Percentiles rank a stretch among this genome's conserved stretches.
Conservation (phyloP, 441 rosid species). For the Pelargonium fulgidum region DNA sequence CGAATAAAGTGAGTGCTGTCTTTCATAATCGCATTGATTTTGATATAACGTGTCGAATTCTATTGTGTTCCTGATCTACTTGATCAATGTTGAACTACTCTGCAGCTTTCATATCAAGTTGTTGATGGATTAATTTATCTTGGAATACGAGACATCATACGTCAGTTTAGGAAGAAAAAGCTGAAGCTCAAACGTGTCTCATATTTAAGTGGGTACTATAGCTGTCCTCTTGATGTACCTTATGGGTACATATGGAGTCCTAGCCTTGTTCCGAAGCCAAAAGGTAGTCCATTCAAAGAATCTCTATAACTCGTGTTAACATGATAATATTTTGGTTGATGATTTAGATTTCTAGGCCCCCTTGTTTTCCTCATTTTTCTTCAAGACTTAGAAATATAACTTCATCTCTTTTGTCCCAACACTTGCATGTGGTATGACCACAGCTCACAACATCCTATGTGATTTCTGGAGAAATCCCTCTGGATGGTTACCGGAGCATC, state of each 20-base stretch:
- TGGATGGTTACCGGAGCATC: too few species aligned
- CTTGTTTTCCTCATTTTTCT: too few species aligned
- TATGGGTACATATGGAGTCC: conserved; percentile 47
- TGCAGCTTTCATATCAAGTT: conserved; percentile 45
- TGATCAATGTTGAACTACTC: not conserved
- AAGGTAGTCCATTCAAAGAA: conserved; percentile 23
- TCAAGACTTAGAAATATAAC: too few species aligned
- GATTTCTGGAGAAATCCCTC: too few species aligned
- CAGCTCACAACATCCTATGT: too few species aligned
- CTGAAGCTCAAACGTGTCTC: conserved; percentile 35
- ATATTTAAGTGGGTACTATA: conserved; percentile 33
- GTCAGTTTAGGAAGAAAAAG: conserved; percentile 38
- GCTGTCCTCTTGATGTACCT: conserved; percentile 35
- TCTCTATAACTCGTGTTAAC: not conserved
- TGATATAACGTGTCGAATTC: not conserved
- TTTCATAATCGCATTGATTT: not conserved
- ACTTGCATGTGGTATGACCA: too few species aligned
- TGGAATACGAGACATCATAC: conserved; percentile 43
- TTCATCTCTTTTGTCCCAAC: too few species aligned
- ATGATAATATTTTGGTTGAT: too few species aligned
- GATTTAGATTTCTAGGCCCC: too few species aligned
- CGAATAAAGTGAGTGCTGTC: conserved; percentile 30
- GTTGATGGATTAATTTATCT: conserved; percentile 42
- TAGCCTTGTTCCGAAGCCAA: conserved; percentile 42
- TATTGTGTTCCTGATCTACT: not conserved